These are phyloP conservation scores for Hypomontagnella monticulosa DNA, from an alignment of 495 filamentous ascomycete genomes.

Conservation along the genomic window DNA sequence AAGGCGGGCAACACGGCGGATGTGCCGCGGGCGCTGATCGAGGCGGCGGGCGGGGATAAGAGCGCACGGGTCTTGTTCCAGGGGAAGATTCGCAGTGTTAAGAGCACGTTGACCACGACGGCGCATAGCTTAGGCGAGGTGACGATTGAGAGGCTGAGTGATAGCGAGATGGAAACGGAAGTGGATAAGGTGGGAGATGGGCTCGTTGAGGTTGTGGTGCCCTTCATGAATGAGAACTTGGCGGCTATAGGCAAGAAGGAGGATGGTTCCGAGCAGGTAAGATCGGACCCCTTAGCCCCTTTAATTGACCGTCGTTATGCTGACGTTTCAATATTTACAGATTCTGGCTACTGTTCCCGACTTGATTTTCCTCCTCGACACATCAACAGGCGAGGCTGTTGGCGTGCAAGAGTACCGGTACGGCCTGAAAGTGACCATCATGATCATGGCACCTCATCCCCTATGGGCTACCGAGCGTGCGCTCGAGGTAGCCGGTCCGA, in stretches of 20 bases:
- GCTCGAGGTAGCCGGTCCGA: constrained; percentile 15
- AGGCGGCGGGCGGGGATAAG: constrained; percentile 54
- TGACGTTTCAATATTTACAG: neutral
- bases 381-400: constrained; percentile 57
- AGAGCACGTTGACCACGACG: constrained; percentile 55
- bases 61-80: constrained; percentile 59
- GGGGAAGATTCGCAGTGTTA: constrained; percentile 61
- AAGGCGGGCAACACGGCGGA: constrained; percentile 49
- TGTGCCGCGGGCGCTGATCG: constrained; percentile 58
- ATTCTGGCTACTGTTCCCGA: constrained; percentile 60
- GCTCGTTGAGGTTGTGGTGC: constrained; percentile 52
- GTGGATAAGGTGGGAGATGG: constrained; percentile 25
- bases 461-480: constrained; percentile 11
- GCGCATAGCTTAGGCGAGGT: constrained; percentile 57
- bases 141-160: constrained; percentile 48
- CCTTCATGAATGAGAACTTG: constrained; percentile 65
- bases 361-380: constrained; percentile 61
- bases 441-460: constrained; percentile 33
- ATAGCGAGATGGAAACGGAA: constrained; percentile 23
- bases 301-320: neutral
- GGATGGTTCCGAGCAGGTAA: constrained; percentile 47
- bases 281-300: neutral
- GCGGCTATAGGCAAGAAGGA: constrained; percentile 47
- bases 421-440: constrained; percentile 57
- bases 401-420: constrained; percentile 63